Evolutionary conservation across 177 flowering plant genomes (phyloP), one percentile per base, ranked within the genome.

Genomic region (Telopea speciosissima): DNA sequence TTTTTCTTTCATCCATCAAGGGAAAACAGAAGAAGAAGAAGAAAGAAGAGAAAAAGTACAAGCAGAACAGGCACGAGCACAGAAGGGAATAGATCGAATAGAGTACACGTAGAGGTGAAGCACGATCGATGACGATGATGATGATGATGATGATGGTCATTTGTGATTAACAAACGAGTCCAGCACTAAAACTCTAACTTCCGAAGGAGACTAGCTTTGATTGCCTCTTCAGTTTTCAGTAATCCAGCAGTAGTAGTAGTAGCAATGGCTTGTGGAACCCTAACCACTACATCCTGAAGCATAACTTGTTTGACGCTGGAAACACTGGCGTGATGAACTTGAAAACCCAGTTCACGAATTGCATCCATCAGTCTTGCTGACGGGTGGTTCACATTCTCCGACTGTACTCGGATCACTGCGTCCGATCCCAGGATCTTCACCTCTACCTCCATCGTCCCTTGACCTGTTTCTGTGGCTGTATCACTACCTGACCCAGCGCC

Each of bases 231-330:
- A 45, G 61, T 75, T 44, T 69, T 74, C 3, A 81, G 7, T 1
- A 79, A 2, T 28, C 31, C 31, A 28, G 31, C 4, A 28, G 31
- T 28, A 28, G 31, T 28, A 28, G 31, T 28, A 28, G 31, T 28
- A 28, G 31, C 31, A 2, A 28, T 28, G 31, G 31, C 82, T 5
- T 77, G 77, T 12, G 89, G 86, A 65, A 86, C 72, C 67, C 70
- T 74, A 33, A 86, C 80, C n/a, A 90, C 87, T 22, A 88, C 75
- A 72, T 90, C 92, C 22, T 87, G 92, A 63, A 90, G 75, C 86
- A 87, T 81, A 61, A 88, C 28, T 23, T 83, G 86, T 22, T 84
- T 83, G 2, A 88, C 79, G 21, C 77, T 45, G 0, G 92, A 85
- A 70, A 86, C 56, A 62, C 88, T 88, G 0, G 89, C 92, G 62